A percentile compares a stretch with the other conserved stretches of the same genome.
phyloP scores from a whole-genome alignment of 805 yeast genomes.

The Monosporozyma servazzii region DNA sequence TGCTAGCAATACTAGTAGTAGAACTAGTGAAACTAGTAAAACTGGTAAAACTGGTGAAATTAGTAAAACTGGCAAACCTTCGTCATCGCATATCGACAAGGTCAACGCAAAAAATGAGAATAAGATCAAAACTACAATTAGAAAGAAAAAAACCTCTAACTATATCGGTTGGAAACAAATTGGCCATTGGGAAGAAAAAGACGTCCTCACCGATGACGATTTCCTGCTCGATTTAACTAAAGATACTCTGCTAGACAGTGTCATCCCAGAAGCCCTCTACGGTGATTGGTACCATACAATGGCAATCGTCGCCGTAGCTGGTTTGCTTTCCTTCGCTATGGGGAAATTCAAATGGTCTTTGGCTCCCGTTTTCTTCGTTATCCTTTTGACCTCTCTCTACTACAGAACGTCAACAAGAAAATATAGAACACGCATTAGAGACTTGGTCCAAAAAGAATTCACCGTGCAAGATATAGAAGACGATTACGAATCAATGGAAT shows the following conservation, averaged over 20 bases:
- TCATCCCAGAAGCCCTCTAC: conserved; percentile 63
- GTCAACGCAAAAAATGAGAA: neutral
- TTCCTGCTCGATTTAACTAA: conserved; percentile 62
- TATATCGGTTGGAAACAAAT: conserved; percentile 93
- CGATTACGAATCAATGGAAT: conserved; percentile 90
- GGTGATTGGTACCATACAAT: conserved; percentile 97
- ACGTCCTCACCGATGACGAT: conserved; percentile 55
- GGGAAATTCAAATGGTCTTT: conserved; percentile 72
- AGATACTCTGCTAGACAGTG: conserved; percentile 66
- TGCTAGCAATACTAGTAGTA: no score
- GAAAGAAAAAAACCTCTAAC: conserved; percentile 37
- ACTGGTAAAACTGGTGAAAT: no score
- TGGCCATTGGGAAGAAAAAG: conserved; percentile 73
- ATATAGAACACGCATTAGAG: conserved; percentile 65
- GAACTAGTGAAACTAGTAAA: no score
- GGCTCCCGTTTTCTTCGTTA: conserved; percentile 72
- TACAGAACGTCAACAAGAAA: conserved; percentile 80
- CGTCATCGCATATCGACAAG: no score
- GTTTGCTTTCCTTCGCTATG: conserved; percentile 62
- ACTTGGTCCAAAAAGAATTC: conserved; percentile 77
- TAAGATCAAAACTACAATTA: neutral
- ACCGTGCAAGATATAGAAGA: conserved; percentile 72
- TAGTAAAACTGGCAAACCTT: no score
- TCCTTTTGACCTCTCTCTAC: conserved; percentile 50
- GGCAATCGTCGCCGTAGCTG: conserved; percentile 60